Conservation (phyloP, 2,329 filamentous ascomycete species). For the Talaromyces rugulosus region DNA sequence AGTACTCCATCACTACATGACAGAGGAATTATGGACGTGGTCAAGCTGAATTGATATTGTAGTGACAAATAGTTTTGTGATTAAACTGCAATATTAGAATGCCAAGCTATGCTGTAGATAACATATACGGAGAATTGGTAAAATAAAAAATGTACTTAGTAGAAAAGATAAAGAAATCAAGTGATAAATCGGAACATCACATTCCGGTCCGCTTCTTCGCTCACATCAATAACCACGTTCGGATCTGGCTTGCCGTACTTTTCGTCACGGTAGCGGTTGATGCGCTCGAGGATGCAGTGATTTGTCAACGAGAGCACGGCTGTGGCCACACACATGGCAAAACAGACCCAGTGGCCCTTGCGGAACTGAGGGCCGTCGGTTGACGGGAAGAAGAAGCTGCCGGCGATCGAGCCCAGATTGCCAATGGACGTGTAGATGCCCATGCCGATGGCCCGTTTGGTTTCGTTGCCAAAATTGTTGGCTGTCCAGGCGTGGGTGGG, state of each 20-base stretch:
- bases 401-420: constrained; percentile 7
- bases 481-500: constrained; percentile 11
- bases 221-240: neutral
- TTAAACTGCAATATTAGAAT: neutral
- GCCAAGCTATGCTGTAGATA: neutral
- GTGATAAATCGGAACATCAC: constrained; percentile 9
- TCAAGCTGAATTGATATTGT: neutral
- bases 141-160: neutral
- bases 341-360: constrained; percentile 7
- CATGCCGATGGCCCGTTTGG: constrained; percentile 8
- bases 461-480: constrained; percentile 11
- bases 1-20: neutral
- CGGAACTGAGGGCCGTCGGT: constrained; percentile 2
- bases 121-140: neutral
- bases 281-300: neutral
- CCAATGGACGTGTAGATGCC: constrained; percentile 8
- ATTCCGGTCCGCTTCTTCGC: constrained; percentile 4
- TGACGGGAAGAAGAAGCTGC: constrained; percentile 6
- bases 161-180: neutral
- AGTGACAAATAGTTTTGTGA: neutral
- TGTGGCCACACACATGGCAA: constrained; percentile 6
- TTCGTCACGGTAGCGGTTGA: constrained; percentile 2
- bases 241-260: constrained; percentile 7
- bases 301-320: constrained; percentile 4
- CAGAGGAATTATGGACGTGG: no score